A percentile compares a stretch with the other conserved stretches of the same genome.
These are phyloP conservation scores for Spergularia marina DNA, from an alignment of 148 eudicot species.

Conservation along the genomic window DNA sequence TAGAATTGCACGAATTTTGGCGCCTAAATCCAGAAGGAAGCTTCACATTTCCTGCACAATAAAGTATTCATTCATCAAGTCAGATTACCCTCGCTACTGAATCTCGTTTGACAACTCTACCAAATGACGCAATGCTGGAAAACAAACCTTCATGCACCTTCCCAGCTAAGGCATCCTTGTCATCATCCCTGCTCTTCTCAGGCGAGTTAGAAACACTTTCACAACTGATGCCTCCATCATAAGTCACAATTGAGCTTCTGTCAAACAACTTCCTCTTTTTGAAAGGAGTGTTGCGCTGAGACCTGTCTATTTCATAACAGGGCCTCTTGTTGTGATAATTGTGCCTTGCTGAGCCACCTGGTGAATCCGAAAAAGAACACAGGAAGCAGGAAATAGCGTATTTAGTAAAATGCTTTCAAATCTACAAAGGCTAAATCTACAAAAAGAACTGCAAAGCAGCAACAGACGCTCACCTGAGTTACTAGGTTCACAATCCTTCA, in stretches of 20 bases:
- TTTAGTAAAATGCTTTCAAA: neutral
- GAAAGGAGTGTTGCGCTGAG: conserved; percentile 52
- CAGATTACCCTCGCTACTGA: conserved; percentile 7
- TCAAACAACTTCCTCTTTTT: conserved; percentile 72
- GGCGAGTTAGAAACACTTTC: conserved; percentile 80
- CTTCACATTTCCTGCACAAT: conserved; percentile 44
- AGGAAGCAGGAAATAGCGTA: too few species aligned
- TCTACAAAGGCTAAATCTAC: conserved; percentile 3
- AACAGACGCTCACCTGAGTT: conserved; percentile 44
- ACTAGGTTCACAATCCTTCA: conserved; percentile 54
- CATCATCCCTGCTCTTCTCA: conserved; percentile 44
- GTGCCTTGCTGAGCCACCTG: conserved; percentile 53
- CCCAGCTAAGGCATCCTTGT: conserved; percentile 36
- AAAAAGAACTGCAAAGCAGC: conserved; percentile 18
- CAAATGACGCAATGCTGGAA: conserved; percentile 5
- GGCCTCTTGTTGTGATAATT: conserved; percentile 47
- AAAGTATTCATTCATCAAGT: neutral
- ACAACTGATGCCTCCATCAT: conserved; percentile 67
- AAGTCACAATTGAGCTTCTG: conserved; percentile 43
- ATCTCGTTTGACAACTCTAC: neutral
- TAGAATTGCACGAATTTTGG: conserved; percentile 43
- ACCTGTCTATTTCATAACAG: conserved; percentile 48
- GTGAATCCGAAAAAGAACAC: neutral
- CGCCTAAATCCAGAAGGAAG: conserved; percentile 44
- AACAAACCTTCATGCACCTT: conserved; percentile 52